phyloP scores from a whole-genome alignment of 805 yeast genomes.

The Candida tallmaniae region DNA sequence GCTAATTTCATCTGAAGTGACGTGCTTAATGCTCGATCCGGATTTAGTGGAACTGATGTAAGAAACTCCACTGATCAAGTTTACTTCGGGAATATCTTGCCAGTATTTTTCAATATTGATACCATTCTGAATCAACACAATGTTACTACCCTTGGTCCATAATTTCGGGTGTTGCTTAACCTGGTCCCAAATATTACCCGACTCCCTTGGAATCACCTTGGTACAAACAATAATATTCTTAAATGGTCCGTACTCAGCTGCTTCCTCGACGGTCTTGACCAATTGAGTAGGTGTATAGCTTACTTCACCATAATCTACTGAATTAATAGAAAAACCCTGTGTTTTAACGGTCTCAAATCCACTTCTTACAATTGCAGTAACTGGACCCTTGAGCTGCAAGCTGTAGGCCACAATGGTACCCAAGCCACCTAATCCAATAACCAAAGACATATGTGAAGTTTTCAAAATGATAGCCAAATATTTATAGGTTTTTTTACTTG shows the following conservation, averaged over 20 bases:
- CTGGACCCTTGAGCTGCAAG: constrained; percentile 20
- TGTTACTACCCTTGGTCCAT: constrained; percentile 16
- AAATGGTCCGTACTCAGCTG: constrained; percentile 22
- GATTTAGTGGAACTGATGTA: constrained; percentile 29
- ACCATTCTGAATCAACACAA: constrained; percentile 25
- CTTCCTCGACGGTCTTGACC: constrained; percentile 24
- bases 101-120: constrained; percentile 21
- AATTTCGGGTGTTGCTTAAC: constrained; percentile 12
- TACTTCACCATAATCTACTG: constrained; percentile 24
- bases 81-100: constrained; percentile 11
- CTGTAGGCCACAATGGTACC: constrained; percentile 30
- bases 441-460: background rate
- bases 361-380: constrained; percentile 30
- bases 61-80: constrained; percentile 29
- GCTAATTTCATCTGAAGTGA: constrained; percentile 19
- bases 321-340: constrained; percentile 27
- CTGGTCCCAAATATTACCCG: constrained; percentile 22
- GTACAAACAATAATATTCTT: constrained; percentile 32
- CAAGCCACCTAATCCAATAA: constrained; percentile 36
- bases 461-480: too few relatives aligned
- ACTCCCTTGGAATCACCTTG: constrained; percentile 27
- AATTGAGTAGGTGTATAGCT: constrained; percentile 21
- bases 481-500: too few relatives aligned
- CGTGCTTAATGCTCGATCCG: constrained; percentile 22
- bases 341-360: constrained; percentile 23